Base-by-base conservation (phyloP, 2,329 filamentous ascomycete genomes). In the Massarina eburnea region DNA sequence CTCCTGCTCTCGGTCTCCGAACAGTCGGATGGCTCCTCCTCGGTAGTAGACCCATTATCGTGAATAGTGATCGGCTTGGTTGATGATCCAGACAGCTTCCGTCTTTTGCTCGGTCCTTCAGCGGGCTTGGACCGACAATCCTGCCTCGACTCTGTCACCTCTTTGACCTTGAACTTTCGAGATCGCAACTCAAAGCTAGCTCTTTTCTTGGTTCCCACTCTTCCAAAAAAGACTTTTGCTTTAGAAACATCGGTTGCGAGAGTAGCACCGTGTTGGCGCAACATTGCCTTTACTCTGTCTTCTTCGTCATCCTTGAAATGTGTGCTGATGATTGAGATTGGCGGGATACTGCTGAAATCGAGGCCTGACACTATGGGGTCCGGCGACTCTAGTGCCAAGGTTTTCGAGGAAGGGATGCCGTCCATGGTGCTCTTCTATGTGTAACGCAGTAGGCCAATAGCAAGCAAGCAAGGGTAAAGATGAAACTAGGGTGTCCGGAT, bases 131-230 rank as follows among this genome's bases (percentile, higher is more conserved):
- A 51, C 48, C 50, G 61, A 26, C 42, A 39, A 18, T 42, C 32
- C 15, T 54, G 50, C 46, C 62, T 64, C 1, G 40, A 56, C 34
- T 53, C 45, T 7, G 61, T 46, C 3, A 75, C 56, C 46, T 83
- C 81, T 43, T 81, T 75, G 0, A 83, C 83, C 32, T 71, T 66
- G 2, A 96, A 57, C 12, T 83, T 84, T 36, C 82, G 79, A 6
- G 81, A 79, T 42, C 89, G 79, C 49, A 97, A 73, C 70, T 97
- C 92, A 57, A 95, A 84, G 37, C 81, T 76, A 1, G 89, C 89
- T 15, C 92, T 80, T 58, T 83, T 80, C 53, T 81, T 84, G 44
- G 82, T 85, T 1, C 77, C 77, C 26, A 95, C 78, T 54, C 84
- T 89, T 2, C 88, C 90, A 22, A 97, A 66, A 2, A 96, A 76